Percentiles rank a stretch among this genome's conserved stretches.
phyloP scores from a whole-genome alignment of 805 yeast genomes.

The Candida palmyrensis region DNA sequence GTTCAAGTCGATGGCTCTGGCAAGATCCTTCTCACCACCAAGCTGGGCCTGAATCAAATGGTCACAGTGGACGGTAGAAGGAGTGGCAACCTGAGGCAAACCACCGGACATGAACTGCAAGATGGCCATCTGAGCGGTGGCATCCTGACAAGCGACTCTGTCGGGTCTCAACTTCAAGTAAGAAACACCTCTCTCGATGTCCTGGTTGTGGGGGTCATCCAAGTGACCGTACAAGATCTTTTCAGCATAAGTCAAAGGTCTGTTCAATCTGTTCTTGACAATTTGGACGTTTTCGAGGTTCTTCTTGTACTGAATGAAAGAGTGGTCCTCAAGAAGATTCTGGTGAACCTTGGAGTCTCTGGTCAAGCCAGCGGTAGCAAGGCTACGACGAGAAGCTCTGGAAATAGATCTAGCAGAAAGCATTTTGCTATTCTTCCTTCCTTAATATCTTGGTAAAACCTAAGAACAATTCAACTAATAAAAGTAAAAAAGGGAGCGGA shows the following conservation, averaged over 20 bases:
- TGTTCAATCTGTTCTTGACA: slow-evolving; percentile 72
- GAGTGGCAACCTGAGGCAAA: slow-evolving; percentile 85
- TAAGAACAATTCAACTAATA: no score
- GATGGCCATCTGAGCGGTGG: slow-evolving; percentile 97
- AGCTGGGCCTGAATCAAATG: slow-evolving; percentile 94
- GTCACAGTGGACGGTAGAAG: slow-evolving; percentile 96
- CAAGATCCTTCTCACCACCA: slow-evolving; percentile 83
- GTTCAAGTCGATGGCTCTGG: slow-evolving; percentile 81
- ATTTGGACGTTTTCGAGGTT: slow-evolving; percentile 84
- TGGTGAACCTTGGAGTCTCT: slow-evolving; percentile 73
- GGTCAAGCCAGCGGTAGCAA: slow-evolving; percentile 50
- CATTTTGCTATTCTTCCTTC: no score
- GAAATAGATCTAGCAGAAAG: slow-evolving; percentile 35
- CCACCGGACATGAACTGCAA: slow-evolving; percentile 96
- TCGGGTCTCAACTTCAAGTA: slow-evolving; percentile 95
- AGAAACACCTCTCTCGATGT: slow-evolving; percentile 79
- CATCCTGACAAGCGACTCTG: slow-evolving; percentile 98
- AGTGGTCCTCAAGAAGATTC: slow-evolving; percentile 76
- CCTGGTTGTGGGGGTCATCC: slow-evolving; percentile 86
- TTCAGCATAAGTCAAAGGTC: slow-evolving; percentile 94
- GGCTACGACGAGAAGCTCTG: slow-evolving; percentile 39
- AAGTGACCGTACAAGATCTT: slow-evolving; percentile 92
- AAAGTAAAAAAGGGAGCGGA: no score
- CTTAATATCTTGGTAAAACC: no score
- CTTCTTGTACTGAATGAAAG: slow-evolving; percentile 88